Base-by-base conservation (phyloP, 208 protist species). In the Acanthamoeba healyi region DNA sequence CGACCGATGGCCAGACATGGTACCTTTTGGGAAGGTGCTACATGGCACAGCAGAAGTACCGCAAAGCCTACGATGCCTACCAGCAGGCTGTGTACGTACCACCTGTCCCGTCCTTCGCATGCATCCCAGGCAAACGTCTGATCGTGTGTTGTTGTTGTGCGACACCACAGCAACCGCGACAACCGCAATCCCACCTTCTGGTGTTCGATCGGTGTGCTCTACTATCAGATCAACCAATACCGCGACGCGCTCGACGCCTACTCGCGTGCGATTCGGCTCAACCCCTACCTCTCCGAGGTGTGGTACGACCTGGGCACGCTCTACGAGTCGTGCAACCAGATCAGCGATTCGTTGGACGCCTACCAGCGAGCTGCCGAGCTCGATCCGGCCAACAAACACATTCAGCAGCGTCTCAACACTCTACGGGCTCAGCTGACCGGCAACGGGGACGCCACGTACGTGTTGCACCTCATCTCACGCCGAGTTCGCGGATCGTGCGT, bases 151-250 rank as follows among this genome's bases (percentile, higher is more conserved):
- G 19, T 12, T 26, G 29, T 36, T 63, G 29, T 22, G 51, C 19
- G 9, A 38, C n/a, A 51, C 22, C 32, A 90, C 40, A 90, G 84
- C n/a, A 94, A 97, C 67, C 65, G 96, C 26, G 97, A 98, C 92
- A 94, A 92, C 44, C 65, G 84, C n/a, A 98, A 98, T 74, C 96
- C 97, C 40, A 95, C 96, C 22, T 97, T 98, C 84, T 98, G 97
- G 97, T 98, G 97, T 70, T 97, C 95, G 0, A 98, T 98, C 81
- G 97, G 97, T 72, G 95, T 98, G 24, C 94, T 98, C 19, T 98
- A 98, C 72, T 98, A 96, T 91, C 96, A 97, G 72, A 97, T 97
- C 77, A 94, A 93, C 40, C 96, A 97, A 72, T 98, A 97, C 86
- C 92, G 95, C 17, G 97, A 98, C 88, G 97, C 97, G 24, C 90